phyloP scores from a whole-genome alignment of 2,329 filamentous ascomycete species.

The Clarireedia monteithiana region DNA sequence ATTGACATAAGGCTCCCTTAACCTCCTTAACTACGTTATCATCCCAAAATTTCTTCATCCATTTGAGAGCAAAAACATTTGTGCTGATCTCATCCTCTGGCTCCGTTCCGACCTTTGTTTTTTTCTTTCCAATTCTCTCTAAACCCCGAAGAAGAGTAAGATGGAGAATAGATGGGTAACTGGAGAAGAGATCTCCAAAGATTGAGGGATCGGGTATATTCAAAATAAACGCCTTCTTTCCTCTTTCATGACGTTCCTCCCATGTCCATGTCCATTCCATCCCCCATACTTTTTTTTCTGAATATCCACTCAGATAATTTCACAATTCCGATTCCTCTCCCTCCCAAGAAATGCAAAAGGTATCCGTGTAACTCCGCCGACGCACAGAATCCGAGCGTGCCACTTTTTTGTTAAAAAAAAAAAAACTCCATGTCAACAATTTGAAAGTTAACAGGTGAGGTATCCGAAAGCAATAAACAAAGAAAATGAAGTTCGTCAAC shows the following conservation, averaged over 20 bases:
- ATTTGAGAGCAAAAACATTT: neutral
- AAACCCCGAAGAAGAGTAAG: neutral
- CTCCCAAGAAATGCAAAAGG: neutral
- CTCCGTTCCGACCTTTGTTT: neutral
- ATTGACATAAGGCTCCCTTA: neutral
- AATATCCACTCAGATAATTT: neutral
- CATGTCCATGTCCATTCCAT: neutral
- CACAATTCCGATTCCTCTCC: neutral
- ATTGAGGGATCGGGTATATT: neutral
- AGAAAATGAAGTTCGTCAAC: neutral
- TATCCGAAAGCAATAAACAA: neutral
- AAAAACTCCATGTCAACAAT: neutral
- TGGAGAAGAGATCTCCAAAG: neutral
- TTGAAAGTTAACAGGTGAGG: neutral
- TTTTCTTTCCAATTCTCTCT: neutral
- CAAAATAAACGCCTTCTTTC: neutral
- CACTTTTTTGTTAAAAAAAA: neutral
- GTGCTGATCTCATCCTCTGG: neutral
- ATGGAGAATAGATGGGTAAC: neutral
- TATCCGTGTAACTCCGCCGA: neutral
- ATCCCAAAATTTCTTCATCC: neutral
- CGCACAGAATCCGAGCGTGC: neutral
- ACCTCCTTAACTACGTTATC: neutral
- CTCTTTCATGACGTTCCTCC: neutral
- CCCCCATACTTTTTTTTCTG: neutral